Evolutionary conservation across 2,329 filamentous ascomycete species (phyloP).

Genomic region (Blastomyces gilchristii): DNA sequence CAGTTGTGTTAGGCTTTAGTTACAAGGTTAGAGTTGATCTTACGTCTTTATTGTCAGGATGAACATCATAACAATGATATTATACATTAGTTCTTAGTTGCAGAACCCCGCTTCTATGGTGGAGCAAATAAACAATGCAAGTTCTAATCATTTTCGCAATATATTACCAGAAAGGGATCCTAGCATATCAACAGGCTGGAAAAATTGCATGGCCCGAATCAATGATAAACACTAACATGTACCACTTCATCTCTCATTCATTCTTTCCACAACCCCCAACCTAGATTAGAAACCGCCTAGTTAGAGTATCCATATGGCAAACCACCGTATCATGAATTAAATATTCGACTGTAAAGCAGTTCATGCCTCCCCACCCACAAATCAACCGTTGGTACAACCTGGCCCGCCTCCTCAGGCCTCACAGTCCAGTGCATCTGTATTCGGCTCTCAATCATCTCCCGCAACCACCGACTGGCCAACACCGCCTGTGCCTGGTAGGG

Average conservation of each 20-base stretch:
- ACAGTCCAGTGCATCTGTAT: conserved; percentile 42
- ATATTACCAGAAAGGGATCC: not conserved
- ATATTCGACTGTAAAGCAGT: conserved; percentile 55
- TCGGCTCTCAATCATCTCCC: conserved; percentile 41
- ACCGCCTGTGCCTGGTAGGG: conserved; percentile 54
- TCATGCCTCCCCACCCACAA: conserved; percentile 57
- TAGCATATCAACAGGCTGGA: too few relatives aligned
- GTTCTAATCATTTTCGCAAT: not conserved
- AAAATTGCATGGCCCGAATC: too few relatives aligned
- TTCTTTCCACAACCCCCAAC: not conserved
- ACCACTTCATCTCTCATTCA: not conserved
- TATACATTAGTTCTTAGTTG: not conserved
- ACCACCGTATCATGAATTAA: conserved; percentile 46
- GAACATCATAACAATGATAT: not conserved
- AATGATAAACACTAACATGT: too few relatives aligned
- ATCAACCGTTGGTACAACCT: conserved; percentile 52
- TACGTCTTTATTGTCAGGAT: not conserved
- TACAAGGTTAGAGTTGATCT: not conserved
- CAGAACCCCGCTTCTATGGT: not conserved
- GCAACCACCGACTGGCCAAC: conserved; percentile 44
- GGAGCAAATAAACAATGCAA: not conserved
- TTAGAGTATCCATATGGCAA: not conserved
- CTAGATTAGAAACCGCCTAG: not conserved
- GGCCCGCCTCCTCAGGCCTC: conserved; percentile 46
- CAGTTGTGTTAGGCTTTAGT: not conserved